A percentile compares a stretch with the other conserved stretches of the same genome.
phyloP scores from a whole-genome alignment of 495 filamentous ascomycete species.

The Xylaria cubensis region DNA sequence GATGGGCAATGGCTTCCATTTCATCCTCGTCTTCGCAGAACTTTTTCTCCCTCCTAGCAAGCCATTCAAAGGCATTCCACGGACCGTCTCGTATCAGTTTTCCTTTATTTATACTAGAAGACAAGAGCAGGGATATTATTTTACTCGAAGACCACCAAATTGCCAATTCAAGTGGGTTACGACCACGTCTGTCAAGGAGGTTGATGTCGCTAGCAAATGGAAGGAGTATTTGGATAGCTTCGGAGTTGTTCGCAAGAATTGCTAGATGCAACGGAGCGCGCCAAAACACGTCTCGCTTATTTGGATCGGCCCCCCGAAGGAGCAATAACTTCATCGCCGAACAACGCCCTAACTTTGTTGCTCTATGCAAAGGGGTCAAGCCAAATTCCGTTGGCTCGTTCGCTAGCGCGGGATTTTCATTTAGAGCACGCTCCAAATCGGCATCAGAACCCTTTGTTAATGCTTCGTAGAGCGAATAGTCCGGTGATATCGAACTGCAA shows the following conservation, averaged over 20 bases:
- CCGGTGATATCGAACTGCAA: not conserved
- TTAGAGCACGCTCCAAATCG: not conserved
- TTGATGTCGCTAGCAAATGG: not conserved
- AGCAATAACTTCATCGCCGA: not conserved
- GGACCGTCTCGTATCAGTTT: not conserved
- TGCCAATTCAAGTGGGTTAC: not conserved
- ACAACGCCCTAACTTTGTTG: not conserved
- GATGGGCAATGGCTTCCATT: not conserved
- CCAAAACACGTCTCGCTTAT: not conserved
- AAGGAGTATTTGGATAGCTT: slow-evolving; percentile 5
- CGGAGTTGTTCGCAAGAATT: not conserved
- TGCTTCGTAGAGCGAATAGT: not conserved
- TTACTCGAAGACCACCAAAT: not conserved
- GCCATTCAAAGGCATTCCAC: not conserved
- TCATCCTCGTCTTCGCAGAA: not conserved
- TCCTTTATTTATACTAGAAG: not conserved
- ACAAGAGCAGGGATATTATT: not conserved
- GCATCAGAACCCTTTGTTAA: not conserved
- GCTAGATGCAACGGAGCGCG: not conserved
- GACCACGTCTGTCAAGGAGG: not conserved
- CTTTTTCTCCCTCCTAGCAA: not conserved
- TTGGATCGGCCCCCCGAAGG: not conserved
- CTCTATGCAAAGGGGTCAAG: not conserved
- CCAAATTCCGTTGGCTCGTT: not conserved
- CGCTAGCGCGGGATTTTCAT: not conserved